These are phyloP conservation scores for Neolentinus lepideus DNA, from an alignment of 1,284 basidiomycete genomes.

Conservation along the genomic window DNA sequence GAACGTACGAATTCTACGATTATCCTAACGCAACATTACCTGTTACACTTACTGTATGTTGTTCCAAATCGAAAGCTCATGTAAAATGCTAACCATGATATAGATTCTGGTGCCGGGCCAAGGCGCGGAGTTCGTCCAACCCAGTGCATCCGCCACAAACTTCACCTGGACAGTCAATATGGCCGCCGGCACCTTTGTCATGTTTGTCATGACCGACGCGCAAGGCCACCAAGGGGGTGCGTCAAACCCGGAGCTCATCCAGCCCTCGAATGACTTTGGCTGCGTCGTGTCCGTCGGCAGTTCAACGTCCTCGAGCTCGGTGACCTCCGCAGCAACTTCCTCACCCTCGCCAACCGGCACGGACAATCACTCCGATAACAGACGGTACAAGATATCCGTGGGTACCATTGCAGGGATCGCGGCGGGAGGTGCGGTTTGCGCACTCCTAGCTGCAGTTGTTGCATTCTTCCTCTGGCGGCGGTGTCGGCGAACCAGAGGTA, in stretches of 20 bases:
- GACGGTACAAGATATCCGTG: background rate
- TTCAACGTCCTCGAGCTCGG: background rate
- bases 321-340: background rate
- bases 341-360: too few species aligned
- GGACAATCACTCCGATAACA: background rate
- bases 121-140: slow-evolving; percentile 49
- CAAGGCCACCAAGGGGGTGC: slow-evolving; percentile 2
- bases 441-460: background rate
- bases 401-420: slow-evolving; percentile 1
- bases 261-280: background rate
- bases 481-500: background rate
- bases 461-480: background rate
- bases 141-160: slow-evolving; percentile 4
- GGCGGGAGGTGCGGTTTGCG: background rate
- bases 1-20: slow-evolving; percentile 43
- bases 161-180: slow-evolving; percentile 23
- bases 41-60: slow-evolving; percentile 50
- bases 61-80: background rate
- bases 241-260: background rate
- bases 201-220: background rate
- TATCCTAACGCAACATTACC: slow-evolving; percentile 51
- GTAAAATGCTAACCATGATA: background rate
- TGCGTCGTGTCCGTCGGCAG: background rate
- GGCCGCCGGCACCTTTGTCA: slow-evolving; percentile 11
- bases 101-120: slow-evolving; percentile 37